Evolutionary conservation across 148 eudicot genomes (phyloP), one percentile per base, ranked within the genome.

Genomic region (Nepenthes mirabilis): DNA sequence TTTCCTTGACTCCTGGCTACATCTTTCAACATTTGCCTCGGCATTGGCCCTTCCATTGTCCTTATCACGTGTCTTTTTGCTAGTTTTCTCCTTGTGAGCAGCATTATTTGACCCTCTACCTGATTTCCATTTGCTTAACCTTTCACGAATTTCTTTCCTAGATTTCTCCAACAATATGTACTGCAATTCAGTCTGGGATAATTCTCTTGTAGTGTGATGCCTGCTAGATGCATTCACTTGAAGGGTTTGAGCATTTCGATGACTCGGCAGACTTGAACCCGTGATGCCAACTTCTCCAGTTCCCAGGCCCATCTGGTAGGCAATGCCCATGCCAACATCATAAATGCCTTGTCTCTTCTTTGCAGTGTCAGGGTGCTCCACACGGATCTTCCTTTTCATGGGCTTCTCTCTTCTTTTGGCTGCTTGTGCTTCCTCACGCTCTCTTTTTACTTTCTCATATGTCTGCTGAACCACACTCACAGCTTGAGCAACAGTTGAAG

Each of bases 371-470:
- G 54, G 49, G n/a, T 14, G 60, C 47, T 71, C 79, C 11, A 63
- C 51, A 54, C 58, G 56, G 59, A 62, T 72, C 69, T 84, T 90
- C 77, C 83, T 79, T 66, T 69, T 77, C 58, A 64, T 68, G 49
- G 77, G 71, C 74, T 82, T 88, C 55, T 90, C 91, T 56, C 71
- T 74, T 71, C 68, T 83, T 59, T 74, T 74, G 11, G 89, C 95
- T 43, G 91, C 89, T 70, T 83, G 88, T 45, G 82, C 86, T 63
- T 80, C 85, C 68, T 89, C 94, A 23, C 95, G 85, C 45, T 87
- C 95, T 73, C 83, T 73, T 72, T 71, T 90, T 47, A 87, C 97
- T 68, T 83, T 90, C 71, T 82, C 95, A 66, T 84, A 90, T 32
- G 95, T 85, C 76, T 80, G 83, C 63, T 83, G 83, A 49, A 90